A percentile compares a stretch with the other conserved stretches of the same genome.
Evolutionary conservation across 2,329 filamentous ascomycete genomes (phyloP).

Genomic region (Epicoccum nigrum): DNA sequence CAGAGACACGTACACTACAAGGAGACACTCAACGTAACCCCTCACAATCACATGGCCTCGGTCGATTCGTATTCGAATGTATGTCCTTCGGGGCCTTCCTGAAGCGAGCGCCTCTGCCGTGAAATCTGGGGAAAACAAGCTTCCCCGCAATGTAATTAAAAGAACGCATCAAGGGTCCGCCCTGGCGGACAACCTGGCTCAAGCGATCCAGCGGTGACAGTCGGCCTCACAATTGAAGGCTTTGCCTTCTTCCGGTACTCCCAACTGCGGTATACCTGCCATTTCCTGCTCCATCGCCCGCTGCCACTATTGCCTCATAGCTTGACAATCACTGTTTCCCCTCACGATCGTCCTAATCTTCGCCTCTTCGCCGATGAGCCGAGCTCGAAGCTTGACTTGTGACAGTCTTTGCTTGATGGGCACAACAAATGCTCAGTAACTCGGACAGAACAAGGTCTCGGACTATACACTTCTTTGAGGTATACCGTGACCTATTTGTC

Average conservation of each 20-base stretch:
- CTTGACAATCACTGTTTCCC: not conserved
- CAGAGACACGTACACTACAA: not conserved
- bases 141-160: slow-evolving; percentile 12
- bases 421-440: not conserved
- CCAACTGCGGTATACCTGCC: not conserved
- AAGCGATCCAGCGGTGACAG: not conserved
- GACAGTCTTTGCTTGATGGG: not conserved
- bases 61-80: not conserved
- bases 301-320: not conserved
- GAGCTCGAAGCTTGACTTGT: slow-evolving; percentile 4
- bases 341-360: slow-evolving; percentile 4
- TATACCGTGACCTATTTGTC: too few species aligned
- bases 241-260: too few species aligned
- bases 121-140: slow-evolving; percentile 4
- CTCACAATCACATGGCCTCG: slow-evolving; percentile 14
- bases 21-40: not conserved
- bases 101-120: slow-evolving; percentile 4
- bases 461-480: not conserved
- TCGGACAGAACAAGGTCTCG: not conserved
- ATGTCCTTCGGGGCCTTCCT: slow-evolving; percentile 9
- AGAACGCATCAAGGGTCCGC: slow-evolving; percentile 3
- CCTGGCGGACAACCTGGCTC: not conserved
- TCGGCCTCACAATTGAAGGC: too few species aligned
- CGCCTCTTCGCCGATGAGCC: slow-evolving; percentile 1
- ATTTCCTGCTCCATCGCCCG: slow-evolving; percentile 1